Base-by-base conservation (phyloP, 2,329 filamentous ascomycete genomes). In the Tolypocladium paradoxum region DNA sequence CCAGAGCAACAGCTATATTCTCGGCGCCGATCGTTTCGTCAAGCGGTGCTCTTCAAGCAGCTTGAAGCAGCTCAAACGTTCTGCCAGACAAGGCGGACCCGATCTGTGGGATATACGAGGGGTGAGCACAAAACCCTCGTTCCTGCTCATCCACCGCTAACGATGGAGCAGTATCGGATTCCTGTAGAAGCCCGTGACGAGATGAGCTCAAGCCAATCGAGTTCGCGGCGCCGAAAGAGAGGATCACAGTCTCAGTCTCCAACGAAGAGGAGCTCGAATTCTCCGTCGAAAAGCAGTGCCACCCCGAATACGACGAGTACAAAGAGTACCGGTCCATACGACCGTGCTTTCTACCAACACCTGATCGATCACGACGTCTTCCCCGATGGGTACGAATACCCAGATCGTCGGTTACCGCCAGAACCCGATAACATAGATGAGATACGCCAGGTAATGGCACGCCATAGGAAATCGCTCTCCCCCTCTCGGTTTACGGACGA, bases 401-500 rank as follows among this genome's bases (percentile, higher is more conserved):
- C 54, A 6, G 53, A 62, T 40, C 55, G 56, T 22, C 20, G 35
- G 11, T 37, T 36, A 14, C 45, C 48, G 12, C 46, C 56, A n/a
- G 29, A 58, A 22, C 62, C 57, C 14, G 55, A 55, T 2, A 62
- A 62, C 22, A 53, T 58, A 8, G 53, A 57, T 4, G 58, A 62
- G 12, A 63, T 63, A 4, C 20, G 31, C 3, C 29, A 27, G 48
- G 55, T 31, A 11, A 46, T 61, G 3, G 31, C 46, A 12, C 53
- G 51, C 29, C 57, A 38, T 11, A 53, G 59, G 46, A 24, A 20
- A 45, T 73, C 70, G 14, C 66, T 73, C 53, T 72, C 68, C 9
- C 64, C 65, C 24, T 68, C 65, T n/a, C 51, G 54, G 20, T 72
- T 70, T 54, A 60, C 66, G 0, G 59, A 69, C 14, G 58, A 60